phyloP scores from a whole-genome alignment of 2,329 filamentous ascomycete genomes.

The Aspergillus candidus region DNA sequence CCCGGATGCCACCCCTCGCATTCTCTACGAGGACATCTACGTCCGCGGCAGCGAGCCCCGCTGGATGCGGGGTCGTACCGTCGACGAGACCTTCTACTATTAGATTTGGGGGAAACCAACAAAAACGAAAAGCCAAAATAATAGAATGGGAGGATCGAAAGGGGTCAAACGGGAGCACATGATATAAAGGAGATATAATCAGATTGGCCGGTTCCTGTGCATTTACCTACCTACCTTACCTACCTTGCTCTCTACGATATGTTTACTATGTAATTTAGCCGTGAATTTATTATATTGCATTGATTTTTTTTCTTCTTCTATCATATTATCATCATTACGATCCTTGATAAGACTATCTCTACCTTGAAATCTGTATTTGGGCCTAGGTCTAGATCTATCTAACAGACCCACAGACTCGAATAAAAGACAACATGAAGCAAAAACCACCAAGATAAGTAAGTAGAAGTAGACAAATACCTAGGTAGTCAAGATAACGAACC shows the following conservation, averaged over 20 bases:
- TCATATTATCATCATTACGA: no score
- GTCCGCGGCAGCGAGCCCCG: conserved; percentile 79
- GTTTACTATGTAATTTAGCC: conserved; percentile 36
- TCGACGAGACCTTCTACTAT: conserved; percentile 89
- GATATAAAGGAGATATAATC: conserved; percentile 2
- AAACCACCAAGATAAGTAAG: no score
- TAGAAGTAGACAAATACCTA: neutral
- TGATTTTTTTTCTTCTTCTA: neutral
- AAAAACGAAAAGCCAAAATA: no score
- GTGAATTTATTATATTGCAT: conserved; percentile 17
- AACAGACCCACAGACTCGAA: no score
- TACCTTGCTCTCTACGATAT: conserved; percentile 13
- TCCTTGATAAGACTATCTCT: no score
- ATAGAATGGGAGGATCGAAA: no score
- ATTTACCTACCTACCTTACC: neutral
- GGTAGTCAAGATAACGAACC: neutral
- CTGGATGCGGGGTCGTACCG: conserved; percentile 79
- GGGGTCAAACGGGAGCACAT: no score
- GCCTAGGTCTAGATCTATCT: no score
- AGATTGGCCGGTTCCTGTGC: conserved; percentile 15
- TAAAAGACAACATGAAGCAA: no score
- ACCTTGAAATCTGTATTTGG: no score
- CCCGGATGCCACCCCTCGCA: conserved; percentile 72
- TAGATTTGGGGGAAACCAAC: conserved; percentile 28
- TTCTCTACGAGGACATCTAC: conserved; percentile 96